These are phyloP conservation scores for Pseudozyma hubeiensis DNA, from an alignment of 1,284 basidiomycete species.

Conservation along the genomic window DNA sequence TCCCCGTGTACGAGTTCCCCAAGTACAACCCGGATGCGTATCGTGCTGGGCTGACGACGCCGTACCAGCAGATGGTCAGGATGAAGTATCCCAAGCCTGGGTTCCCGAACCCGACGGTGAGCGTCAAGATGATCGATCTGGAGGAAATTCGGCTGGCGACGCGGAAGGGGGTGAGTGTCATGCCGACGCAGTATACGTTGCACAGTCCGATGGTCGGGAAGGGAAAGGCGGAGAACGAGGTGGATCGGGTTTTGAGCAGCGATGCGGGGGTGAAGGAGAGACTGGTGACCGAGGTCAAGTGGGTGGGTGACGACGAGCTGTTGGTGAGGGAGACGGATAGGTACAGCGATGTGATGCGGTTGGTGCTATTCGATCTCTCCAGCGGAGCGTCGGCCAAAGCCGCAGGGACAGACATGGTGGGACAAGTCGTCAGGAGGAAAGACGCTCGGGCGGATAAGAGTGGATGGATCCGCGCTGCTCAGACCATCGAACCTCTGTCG, in stretches of 20 bases:
- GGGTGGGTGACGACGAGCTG: slow-evolving; percentile 82
- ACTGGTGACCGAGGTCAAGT: slow-evolving; percentile 81
- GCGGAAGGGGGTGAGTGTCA: slow-evolving; percentile 8
- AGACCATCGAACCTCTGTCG: slow-evolving; percentile 47
- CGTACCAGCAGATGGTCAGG: slow-evolving; percentile 51
- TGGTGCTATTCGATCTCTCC: slow-evolving; percentile 48
- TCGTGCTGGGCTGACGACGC: slow-evolving; percentile 46
- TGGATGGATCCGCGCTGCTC: slow-evolving; percentile 84
- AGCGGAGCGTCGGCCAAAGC: not conserved
- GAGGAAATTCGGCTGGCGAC: slow-evolving; percentile 35
- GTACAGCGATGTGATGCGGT: slow-evolving; percentile 54
- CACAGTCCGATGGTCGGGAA: slow-evolving; percentile 32
- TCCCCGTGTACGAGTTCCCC: slow-evolving; percentile 86
- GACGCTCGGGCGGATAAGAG: slow-evolving; percentile 79
- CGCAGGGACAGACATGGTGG: slow-evolving; percentile 39
- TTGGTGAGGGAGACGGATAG: slow-evolving; percentile 85
- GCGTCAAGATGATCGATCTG: slow-evolving; percentile 75
- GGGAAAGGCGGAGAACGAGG: slow-evolving; percentile 63
- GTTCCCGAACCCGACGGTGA: slow-evolving; percentile 86
- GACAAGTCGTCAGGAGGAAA: slow-evolving; percentile 72
- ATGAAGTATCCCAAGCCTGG: slow-evolving; percentile 77
- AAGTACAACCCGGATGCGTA: slow-evolving; percentile 77
- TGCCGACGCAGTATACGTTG: slow-evolving; percentile 29
- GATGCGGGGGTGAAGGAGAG: slow-evolving; percentile 72
- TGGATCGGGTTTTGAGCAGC: slow-evolving; percentile 73